A percentile compares a stretch with the other conserved stretches of the same genome.
phyloP scores from a whole-genome alignment of 345 rosid species.

The Ailanthus altissimus region DNA sequence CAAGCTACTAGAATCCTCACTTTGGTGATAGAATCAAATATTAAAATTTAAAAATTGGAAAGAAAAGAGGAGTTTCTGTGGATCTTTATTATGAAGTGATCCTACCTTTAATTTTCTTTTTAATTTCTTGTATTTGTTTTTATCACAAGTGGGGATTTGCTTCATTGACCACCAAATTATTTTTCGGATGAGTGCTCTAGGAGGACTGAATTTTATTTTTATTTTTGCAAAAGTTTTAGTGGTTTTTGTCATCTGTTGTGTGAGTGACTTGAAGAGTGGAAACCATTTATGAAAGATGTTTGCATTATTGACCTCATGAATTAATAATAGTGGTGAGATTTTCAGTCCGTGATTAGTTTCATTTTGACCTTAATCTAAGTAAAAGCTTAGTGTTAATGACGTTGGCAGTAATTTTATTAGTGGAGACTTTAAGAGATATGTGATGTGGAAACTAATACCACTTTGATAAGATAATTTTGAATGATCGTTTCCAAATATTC shows the following conservation, averaged over 20 bases:
- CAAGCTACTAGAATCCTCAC: conserved; percentile 27
- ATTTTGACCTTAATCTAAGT: neutral
- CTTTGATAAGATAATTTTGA: neutral
- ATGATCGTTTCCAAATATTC: conserved; percentile 1
- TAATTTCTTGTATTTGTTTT: conserved; percentile 3
- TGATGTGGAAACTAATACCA: no score
- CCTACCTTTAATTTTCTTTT: neutral
- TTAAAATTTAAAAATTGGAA: neutral
- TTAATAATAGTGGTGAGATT: no score
- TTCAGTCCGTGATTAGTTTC: neutral
- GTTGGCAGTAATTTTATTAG: neutral
- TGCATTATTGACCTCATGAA: neutral
- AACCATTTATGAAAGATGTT: conserved; percentile 22
- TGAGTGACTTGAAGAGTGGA: conserved; percentile 40
- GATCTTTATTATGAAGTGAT: conserved; percentile 15
- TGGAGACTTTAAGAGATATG: no score
- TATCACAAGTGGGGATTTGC: conserved; percentile 42
- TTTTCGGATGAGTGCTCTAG: conserved; percentile 40
- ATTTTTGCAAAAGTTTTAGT: conserved; percentile 18
- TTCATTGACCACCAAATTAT: conserved; percentile 44
- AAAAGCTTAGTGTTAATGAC: neutral
- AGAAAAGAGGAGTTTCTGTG: neutral
- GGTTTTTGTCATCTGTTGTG: neutral
- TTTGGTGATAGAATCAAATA: conserved; percentile 20
- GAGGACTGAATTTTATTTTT: conserved; percentile 21